Evolutionary conservation across 345 rosid genomes (phyloP), one percentile per base, ranked within the genome.

Genomic region (Limnanthes douglasii): DNA sequence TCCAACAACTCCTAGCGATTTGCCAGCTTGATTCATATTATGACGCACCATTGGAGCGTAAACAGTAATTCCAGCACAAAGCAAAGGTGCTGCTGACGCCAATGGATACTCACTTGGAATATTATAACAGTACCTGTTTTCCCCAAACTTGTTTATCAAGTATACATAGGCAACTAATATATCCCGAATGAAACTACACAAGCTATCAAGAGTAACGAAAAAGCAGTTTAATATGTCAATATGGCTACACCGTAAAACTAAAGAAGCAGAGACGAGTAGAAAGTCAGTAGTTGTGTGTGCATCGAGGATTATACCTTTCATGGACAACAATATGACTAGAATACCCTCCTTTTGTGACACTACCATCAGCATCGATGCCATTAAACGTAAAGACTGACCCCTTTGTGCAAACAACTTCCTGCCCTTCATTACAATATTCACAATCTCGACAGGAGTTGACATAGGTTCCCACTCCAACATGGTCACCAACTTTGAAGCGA

Each of bases 51-150:
- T 78, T 12, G 97, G 97, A 9, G 69, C 41, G 61, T 75, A 86
- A 33, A 83, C 90, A 3, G 90, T 86, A 39, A 82, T 69, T 54
- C 95, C 86, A 51, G 90, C 97, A 60, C 95, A 83, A 9, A 88
- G 90, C 55, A 73, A 59, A 9, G 93, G 97, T 6, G 95, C 95
- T 29, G 93, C 86, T 25, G 57, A 61, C 34, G 65, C 79, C 72
- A 68, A 6, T 2, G 95, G 94, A 53, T 68, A 77, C 50, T 44
- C 61, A 20, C 56, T 34, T 10, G 95, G 84, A 53, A 88, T 74
- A 54, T 39, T 65, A 40, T 59, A 79, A 52, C 97, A 88, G 57
- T 73, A 88, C 62, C 97, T 88, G 62, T 54, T 54, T 30, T 0
- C 39, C 13, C 8, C 34, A 19, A 16, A 1, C 25, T 9, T 32